Base-by-base conservation (phyloP, 1,284 basidiomycete genomes). In the Sanguinoderma infundibulare region DNA sequence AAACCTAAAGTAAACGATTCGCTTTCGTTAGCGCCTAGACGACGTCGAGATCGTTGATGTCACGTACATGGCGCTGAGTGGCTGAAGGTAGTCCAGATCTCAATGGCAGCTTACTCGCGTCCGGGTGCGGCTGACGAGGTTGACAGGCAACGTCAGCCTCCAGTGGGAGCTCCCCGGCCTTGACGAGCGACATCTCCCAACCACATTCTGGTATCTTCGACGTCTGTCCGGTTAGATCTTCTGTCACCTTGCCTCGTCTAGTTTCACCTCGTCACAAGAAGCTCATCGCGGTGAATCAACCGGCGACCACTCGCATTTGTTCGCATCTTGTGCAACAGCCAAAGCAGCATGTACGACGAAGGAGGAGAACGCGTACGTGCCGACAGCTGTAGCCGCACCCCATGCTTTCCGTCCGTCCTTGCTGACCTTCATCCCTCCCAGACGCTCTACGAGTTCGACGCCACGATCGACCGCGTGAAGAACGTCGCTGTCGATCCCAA, bases 361-460 rank as follows among this genome's bases (percentile, higher is more conserved):
- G 44, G 60, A 15, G 60, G 55, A 32, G 55, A 63, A 26, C 30
- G 53, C n/a, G 62, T 63, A 36, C 44, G 61, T 50, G n/a, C 40
- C 38, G 10, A 35, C 52, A 40, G 20, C 47, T 26, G 38, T 26
- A 38, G 35, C 15, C 28, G 6, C 46, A n/a, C 3, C 24, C 20
- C 22, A 17, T 12, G 10, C 49, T 14, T 38, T 51, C 24, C 24
- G 7, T 5, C 5, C 28, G 6, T 7, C 22, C 42, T 36, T 10
- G 15, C 4, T n/a, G n/a, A 14, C 30, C 40, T 10, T 39, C 35
- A 17, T 5, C 17, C 15, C 28, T 6, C 26, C 4, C 55, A 66
- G 64, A 62, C 61, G 20, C 38, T 51, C 10, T 61, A 51, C 53
- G 61, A 57, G 52, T 61, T 59, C 55, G 64, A 61, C 40, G 15